Evolutionary conservation across 1,139 yeast species (phyloP).

Genomic region (Candida anutae): DNA sequence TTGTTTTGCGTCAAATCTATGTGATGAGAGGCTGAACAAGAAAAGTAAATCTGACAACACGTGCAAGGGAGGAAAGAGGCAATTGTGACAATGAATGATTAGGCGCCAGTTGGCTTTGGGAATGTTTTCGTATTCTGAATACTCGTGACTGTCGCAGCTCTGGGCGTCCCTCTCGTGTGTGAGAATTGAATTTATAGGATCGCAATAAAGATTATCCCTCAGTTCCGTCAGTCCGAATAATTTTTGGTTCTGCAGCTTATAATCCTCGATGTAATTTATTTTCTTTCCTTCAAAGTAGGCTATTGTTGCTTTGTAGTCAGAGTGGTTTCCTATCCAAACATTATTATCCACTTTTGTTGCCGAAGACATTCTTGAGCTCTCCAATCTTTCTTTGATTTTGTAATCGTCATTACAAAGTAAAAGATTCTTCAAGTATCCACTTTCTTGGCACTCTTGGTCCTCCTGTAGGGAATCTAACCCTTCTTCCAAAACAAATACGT

Average conservation of each 20-base stretch:
- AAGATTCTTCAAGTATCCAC: not conserved
- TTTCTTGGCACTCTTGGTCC: too few relatives aligned
- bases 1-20: slow-evolving; percentile 9
- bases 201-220: slow-evolving; percentile 35
- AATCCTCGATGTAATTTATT: slow-evolving; percentile 5
- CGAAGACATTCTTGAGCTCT: slow-evolving; percentile 75
- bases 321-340: slow-evolving; percentile 76
- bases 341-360: slow-evolving; percentile 53
- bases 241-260: slow-evolving; percentile 3
- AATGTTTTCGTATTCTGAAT: slow-evolving; percentile 18
- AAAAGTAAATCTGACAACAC: slow-evolving; percentile 30
- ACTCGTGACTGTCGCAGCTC: slow-evolving; percentile 1
- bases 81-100: slow-evolving; percentile 41
- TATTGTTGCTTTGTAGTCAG: slow-evolving; percentile 37
- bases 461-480: not conserved
- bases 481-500: slow-evolving; percentile 13
- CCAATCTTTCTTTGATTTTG: slow-evolving; percentile 66
- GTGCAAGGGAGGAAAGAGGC: slow-evolving; percentile 43
- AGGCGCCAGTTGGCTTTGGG: slow-evolving; percentile 35
- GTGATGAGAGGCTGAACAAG: slow-evolving; percentile 22
- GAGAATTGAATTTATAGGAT: slow-evolving; percentile 41
- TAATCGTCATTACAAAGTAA: slow-evolving; percentile 63
- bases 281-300: slow-evolving; percentile 14
- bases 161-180: not conserved
- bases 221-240: slow-evolving; percentile 2